Base-by-base conservation (phyloP, 1,139 yeast genomes). In the Diutina pseudorugosa region DNA sequence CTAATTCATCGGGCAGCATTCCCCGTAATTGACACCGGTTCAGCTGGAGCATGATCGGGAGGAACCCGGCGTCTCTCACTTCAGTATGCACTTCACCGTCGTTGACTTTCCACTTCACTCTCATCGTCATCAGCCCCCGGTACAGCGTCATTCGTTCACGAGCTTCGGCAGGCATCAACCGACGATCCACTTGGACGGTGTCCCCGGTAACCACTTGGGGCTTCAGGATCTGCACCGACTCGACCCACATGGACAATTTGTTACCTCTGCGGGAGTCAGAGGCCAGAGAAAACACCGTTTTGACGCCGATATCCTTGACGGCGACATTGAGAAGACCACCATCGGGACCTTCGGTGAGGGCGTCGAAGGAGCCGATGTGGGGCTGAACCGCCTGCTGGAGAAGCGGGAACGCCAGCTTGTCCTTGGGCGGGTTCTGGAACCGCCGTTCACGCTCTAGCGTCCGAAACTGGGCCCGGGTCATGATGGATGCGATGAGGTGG, bases 361-460 rank as follows among this genome's bases (percentile, higher is more conserved):
- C 98, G 73, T 93, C 85, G 75, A 93, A 93, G 2, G 98, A 93
- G 9, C 96, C 98, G 55, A 94, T 78, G 66, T 93, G 99, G 12
- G 98, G 99, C 55, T 82, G 81, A 43, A 93, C 94, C 12, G 98
- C 98, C 56, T 88, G 95, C 55, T 79, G 78, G 49, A 94, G 76
- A 51, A 90, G 71, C 7, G 97, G 96, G 62, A 72, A 93, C 1
- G 89, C 88, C 25, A 88, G 76, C 63, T 85, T 79, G 61, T 87
- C 95, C 70, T 81, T 83, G 52, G 98, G 95, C 45, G 98, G 98
- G 64, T 87, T 82, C 60, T 80, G 78, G 71, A 89, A 93, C 61
- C 95, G 77, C 57, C 77, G 67, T 65, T 93, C 98, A 64, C 96
- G 82, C 68, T 89, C 95, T 61, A 93, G 74, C 52, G 98, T 93